Evolutionary conservation across 225 moss, liverwort and hornwort genomes (phyloP).

Genomic region (Ulota crispa): DNA sequence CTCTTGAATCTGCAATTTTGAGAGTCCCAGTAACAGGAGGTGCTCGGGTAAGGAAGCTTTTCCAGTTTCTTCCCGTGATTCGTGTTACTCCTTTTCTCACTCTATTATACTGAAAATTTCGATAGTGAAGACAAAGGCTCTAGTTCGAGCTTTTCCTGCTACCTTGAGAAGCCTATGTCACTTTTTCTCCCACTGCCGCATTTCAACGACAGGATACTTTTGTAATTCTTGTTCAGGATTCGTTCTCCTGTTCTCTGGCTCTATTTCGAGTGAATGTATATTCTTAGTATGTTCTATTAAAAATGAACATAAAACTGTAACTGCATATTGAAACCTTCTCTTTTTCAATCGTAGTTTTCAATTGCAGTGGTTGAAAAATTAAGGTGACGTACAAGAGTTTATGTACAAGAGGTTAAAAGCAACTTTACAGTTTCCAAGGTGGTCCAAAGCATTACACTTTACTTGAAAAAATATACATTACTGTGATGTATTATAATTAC

Average conservation of each 20-base stretch:
- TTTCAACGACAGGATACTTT: not conserved
- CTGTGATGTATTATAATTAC: not conserved
- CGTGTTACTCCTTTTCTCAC: not conserved
- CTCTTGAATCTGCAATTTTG: constrained; percentile 94
- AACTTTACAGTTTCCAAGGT: not conserved
- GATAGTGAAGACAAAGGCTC: not conserved
- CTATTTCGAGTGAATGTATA: not conserved
- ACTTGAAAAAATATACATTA: not conserved
- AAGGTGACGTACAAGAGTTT: not conserved
- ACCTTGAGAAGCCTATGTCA: not conserved
- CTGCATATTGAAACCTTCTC: not conserved
- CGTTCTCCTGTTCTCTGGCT: not conserved
- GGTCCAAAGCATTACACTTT: not conserved
- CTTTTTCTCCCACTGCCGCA: not conserved
- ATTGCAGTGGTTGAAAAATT: not conserved
- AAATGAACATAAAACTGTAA: not conserved
- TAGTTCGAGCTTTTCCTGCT: not conserved
- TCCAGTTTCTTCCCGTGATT: not conserved
- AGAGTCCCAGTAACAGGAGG: constrained; percentile 98
- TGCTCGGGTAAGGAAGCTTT: constrained; percentile 67
- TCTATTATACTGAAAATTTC: not conserved
- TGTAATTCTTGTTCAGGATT: not conserved
- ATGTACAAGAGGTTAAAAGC: not conserved
- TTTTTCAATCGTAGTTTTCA: not conserved
- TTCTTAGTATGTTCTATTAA: not conserved